Conservation (phyloP, 2,329 filamentous ascomycete genomes). For the Leptosphaerulina australis region DNA sequence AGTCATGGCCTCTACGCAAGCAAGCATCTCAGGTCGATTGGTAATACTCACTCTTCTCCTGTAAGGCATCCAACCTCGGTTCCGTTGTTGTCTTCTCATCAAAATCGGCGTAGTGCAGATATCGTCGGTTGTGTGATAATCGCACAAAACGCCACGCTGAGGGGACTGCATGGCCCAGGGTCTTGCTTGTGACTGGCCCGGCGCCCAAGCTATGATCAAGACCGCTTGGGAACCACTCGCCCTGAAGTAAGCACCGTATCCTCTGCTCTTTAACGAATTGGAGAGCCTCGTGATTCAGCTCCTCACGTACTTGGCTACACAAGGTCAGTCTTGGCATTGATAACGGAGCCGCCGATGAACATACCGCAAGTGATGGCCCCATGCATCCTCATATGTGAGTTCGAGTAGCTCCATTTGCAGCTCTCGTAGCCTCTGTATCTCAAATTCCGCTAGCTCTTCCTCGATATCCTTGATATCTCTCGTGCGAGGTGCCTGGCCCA, state of each 20-base stretch:
- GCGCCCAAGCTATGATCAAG: constrained; percentile 58
- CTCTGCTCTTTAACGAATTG: constrained; percentile 98
- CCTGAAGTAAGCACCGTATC: constrained; percentile 84
- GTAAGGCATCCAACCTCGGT: constrained; percentile 74
- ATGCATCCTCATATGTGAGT: constrained; percentile 89
- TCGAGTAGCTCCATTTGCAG: constrained; percentile 94
- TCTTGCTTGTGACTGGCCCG: constrained; percentile 53
- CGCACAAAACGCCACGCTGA: constrained; percentile 81
- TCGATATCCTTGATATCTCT: constrained; percentile 88
- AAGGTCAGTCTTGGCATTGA: constrained; percentile 29
- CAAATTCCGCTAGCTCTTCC: constrained; percentile 84
- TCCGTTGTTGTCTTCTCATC: constrained; percentile 66
- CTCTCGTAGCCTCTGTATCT: constrained; percentile 76
- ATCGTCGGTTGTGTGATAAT: constrained; percentile 88
- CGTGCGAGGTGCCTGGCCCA: constrained; percentile 79
- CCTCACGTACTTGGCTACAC: constrained; percentile 78
- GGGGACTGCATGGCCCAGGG: constrained; percentile 51
- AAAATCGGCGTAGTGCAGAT: constrained; percentile 89
- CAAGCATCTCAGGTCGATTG: constrained; percentile 13
- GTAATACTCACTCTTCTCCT: constrained; percentile 68
- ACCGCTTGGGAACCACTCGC: constrained; percentile 79
- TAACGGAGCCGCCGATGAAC: constrained; percentile 10
- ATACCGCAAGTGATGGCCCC: constrained; percentile 81
- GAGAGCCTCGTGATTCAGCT: constrained; percentile 86
- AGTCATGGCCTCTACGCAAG: constrained; percentile 35